Evolutionary conservation across 768 basidiomycete species (phyloP).

Genomic region (Trametes cinnabarina): DNA sequence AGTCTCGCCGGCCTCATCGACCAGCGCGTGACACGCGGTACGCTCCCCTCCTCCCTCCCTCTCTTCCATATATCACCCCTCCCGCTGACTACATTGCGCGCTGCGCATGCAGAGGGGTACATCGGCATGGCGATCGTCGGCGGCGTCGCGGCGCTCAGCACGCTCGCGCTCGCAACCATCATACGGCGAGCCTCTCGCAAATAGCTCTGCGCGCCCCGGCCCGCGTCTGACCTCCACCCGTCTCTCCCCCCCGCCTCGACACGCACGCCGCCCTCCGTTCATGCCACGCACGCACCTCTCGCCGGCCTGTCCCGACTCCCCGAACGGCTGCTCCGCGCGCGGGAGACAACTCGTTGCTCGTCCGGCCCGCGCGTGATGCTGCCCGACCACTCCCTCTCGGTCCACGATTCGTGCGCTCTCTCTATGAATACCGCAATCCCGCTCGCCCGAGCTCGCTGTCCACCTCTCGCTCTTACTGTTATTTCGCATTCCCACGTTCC

Average conservation of each 20-base stretch:
- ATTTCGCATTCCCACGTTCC: too few relatives aligned
- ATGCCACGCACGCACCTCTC: neutral
- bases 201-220: conserved; percentile 16
- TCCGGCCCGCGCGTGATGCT: neutral
- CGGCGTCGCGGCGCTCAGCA: conserved; percentile 82
- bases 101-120: conserved; percentile 76
- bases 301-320: neutral
- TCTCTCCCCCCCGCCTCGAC: neutral
- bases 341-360: neutral
- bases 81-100: neutral
- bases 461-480: neutral
- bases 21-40: conserved; percentile 77
- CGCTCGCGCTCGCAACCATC: conserved; percentile 68
- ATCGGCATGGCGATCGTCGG: conserved; percentile 96
- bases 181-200: conserved; percentile 78
- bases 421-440: neutral
- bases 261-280: too few relatives aligned
- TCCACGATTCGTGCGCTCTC: neutral
- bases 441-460: neutral
- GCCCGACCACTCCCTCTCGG: neutral
- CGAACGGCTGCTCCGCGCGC: too few relatives aligned
- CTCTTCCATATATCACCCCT: neutral
- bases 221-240: conserved; percentile 5
- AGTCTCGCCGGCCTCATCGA: conserved; percentile 87
- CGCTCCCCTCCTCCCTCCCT: conserved; percentile 19